Conservation (phyloP, 345 rosid genomes). For the Gossypium ekmanianum region DNA sequence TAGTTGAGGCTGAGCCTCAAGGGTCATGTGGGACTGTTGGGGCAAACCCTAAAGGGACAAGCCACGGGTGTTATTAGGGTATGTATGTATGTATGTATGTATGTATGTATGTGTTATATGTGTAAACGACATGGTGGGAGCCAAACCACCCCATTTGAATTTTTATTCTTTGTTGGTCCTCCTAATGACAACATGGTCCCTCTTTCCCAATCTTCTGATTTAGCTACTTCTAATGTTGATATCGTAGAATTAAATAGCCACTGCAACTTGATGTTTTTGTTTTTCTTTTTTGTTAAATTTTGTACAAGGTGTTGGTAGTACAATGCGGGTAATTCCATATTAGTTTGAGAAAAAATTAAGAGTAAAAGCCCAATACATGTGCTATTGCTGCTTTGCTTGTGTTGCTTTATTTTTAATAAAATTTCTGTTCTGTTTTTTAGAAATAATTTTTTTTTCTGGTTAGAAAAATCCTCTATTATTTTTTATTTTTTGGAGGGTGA, state of each 20-base stretch:
- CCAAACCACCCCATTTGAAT: constrained; percentile 42
- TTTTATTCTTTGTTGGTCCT: constrained; percentile 47
- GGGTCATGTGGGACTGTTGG: constrained; percentile 36
- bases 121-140: constrained; percentile 39
- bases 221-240: background rate
- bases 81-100: background rate
- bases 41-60: constrained; percentile 16
- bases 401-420: too few species aligned
- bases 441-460: too few species aligned
- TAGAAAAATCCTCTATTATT: too few species aligned
- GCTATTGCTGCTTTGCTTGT: too few species aligned
- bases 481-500: too few species aligned
- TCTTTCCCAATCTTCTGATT: background rate
- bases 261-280: background rate
- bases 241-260: background rate
- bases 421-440: too few species aligned
- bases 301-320: too few species aligned
- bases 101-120: constrained; percentile 22
- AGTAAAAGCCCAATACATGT: too few species aligned
- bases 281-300: background rate
- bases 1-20: constrained; percentile 16
- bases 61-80: constrained; percentile 40
- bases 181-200: constrained; percentile 58
- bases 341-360: too few species aligned
- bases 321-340: too few species aligned